phyloP scores from a whole-genome alignment of 1,284 basidiomycete genomes.

The Hypsizygus ulmarius region DNA sequence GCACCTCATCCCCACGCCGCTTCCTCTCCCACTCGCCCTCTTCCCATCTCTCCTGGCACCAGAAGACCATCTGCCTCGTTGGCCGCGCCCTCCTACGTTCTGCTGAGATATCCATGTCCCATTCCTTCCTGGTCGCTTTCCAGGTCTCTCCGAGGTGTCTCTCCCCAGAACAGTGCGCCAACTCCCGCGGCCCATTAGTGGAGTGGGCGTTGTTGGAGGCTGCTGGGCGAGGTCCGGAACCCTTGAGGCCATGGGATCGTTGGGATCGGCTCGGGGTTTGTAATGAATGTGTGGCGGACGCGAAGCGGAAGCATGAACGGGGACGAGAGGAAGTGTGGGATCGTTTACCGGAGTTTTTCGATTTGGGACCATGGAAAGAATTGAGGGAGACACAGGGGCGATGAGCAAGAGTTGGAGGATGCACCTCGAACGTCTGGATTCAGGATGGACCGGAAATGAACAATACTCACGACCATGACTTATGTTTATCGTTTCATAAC shows the following conservation, averaged over 20 bases:
- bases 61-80: conserved; percentile 37
- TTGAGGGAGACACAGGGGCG: conserved; percentile 26
- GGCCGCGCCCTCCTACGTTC: conserved; percentile 38
- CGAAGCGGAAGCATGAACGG: conserved; percentile 33
- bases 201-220: conserved; percentile 39
- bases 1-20: conserved; percentile 33
- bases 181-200: conserved; percentile 34
- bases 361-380: conserved; percentile 34
- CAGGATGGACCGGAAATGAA: too few species aligned
- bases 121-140: conserved; percentile 39
- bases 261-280: conserved; percentile 41
- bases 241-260: conserved; percentile 33
- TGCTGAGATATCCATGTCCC: conserved; percentile 39
- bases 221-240: conserved; percentile 32
- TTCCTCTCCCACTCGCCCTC: conserved; percentile 32
- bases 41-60: conserved; percentile 35
- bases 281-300: conserved; percentile 32
- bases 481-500: too few species aligned
- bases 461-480: too few species aligned
- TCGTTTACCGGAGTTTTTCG: conserved; percentile 38
- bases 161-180: conserved; percentile 26
- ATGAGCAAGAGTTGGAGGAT: background rate
- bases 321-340: conserved; percentile 42
- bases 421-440: too few species aligned
- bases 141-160: conserved; percentile 28